Evolutionary conservation across 148 eudicot genomes (phyloP), one percentile per base, ranked within the genome.

Genomic region (Fagopyrum esculentum): DNA sequence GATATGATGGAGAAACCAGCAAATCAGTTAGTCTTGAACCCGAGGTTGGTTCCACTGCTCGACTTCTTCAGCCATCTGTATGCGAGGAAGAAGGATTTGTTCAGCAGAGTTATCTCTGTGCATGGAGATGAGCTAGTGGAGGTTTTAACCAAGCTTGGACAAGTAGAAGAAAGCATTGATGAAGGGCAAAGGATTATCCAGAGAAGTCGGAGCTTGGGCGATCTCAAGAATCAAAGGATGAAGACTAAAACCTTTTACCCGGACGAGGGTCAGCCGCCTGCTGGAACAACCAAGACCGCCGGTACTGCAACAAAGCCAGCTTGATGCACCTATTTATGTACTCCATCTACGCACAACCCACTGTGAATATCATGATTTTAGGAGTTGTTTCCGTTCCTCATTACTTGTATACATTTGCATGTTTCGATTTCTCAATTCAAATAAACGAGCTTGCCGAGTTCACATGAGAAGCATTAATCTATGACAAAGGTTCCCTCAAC

Each of bases 1-100:
- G 26, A 22, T 45, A 49, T 72, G 6, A 47, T 75, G 72, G 78
- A 46, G n/a, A 44, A 60, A 44, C 11, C 26, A 44, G 10, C 43
- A 11, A 12, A 75, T 71, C 15, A 74, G 77, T 26, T 47, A 57
- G 5, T 44, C 6, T 19, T 46, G 22, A 44, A 46, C 73, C 72
- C 78, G 3, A 63, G 29, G 47, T 29, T 75, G 72, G 30, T 75
- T 8, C 19, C 71, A 8, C 19, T 75, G 45, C 60, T 75, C 46
- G 72, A 64, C n/a, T 75, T 75, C 60, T 75, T 75, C 72, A 63
- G 72, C 7, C 71, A 75, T 48, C 72, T 75, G 9, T 75, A 49
- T n/a, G 30, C 66, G 35, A 61, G 78, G 72, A 63, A 47, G 72
- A 66, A 75, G 48, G 78, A 48, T 13, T 29, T 75, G 72, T 75